Evolutionary conservation across 768 basidiomycete genomes (phyloP), one percentile per base, ranked within the genome.

Genomic region (Lanmaoa pseudosensibilis): DNA sequence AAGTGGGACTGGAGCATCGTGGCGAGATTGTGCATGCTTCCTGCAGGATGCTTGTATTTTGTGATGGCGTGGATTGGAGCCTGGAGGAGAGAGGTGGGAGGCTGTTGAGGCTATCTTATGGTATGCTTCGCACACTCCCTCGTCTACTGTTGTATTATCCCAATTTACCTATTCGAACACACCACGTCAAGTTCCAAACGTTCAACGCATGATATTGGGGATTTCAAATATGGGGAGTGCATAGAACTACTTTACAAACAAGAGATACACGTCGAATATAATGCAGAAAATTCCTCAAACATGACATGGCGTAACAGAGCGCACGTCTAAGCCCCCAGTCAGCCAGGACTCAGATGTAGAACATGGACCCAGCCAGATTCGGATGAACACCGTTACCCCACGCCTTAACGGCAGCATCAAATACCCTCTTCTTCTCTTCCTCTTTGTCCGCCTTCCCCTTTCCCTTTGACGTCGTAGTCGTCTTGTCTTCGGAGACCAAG

Each of bases 1-100:
- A 75, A 83, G 48, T 93, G 90, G 92, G 86, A 94, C 71, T 94
- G 92, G 92, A 75, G 70, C 38, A 81, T 83, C 67, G 88, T 94
- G 2, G 75, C 80, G 16, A 68, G 80, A 55, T 83, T 83, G 68
- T 92, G 92, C 64, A 80, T 84, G 46, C 68, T 92, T 50, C 92
- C 92, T 3, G 86, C 86, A 21, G 87, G 85, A 7, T 68, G 86
- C 18, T 74, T 90, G 60, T 94, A 94, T 72, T 83, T 87, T 58
- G 74, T 88, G 16, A 93, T 88, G 86, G 87, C 88, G 13, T 94
- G 92, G 91, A 72, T 76, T 12, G 68, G 71, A 38, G 74, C 75
- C 19, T 69, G 81, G 59, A 69, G 75, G 39, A 63, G 74, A 57
- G 82, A 83, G 59, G n/a, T 38, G 1, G 57, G 61, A 8, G 56